phyloP scores from a whole-genome alignment of 306 rosid genomes.

The Corylus americana region DNA sequence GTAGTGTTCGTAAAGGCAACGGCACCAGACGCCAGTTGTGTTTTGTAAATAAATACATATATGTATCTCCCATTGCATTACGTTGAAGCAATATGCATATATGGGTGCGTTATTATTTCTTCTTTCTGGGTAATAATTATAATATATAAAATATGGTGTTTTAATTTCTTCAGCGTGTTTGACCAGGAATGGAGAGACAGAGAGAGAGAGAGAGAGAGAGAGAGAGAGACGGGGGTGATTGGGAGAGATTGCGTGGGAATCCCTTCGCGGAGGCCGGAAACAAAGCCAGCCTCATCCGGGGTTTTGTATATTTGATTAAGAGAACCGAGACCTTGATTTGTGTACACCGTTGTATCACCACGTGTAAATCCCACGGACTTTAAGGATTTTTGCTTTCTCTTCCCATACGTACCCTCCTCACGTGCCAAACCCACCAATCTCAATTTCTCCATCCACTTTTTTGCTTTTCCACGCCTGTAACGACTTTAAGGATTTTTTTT shows the following conservation, averaged over 20 bases:
- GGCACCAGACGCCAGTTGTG: constrained; percentile 47
- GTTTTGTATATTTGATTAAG: constrained; percentile 29
- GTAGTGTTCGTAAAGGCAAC: constrained; percentile 76
- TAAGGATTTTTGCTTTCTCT: constrained; percentile 38
- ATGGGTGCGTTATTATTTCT: background rate
- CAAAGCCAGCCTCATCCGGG: constrained; percentile 46
- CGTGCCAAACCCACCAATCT: constrained; percentile 3
- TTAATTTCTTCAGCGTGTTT: constrained; percentile 53
- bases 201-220: constrained; percentile 14
- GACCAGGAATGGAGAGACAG: constrained; percentile 49
- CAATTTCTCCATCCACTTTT: background rate
- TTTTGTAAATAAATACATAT: constrained; percentile 1
- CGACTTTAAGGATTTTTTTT: too few species aligned
- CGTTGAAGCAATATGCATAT: background rate
- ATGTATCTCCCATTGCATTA: background rate
- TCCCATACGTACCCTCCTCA: background rate
- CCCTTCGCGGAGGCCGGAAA: constrained; percentile 48
- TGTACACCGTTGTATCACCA: constrained; percentile 59
- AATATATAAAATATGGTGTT: too few species aligned
- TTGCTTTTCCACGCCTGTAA: too few species aligned
- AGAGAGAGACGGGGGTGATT: background rate
- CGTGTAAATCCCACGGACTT: constrained; percentile 70
- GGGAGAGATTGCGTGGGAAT: constrained; percentile 60
- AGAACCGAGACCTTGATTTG: constrained; percentile 65
- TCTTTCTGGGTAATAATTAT: background rate